phyloP scores from a whole-genome alignment of 768 basidiomycete species.

The Phylloporus sp. region DNA sequence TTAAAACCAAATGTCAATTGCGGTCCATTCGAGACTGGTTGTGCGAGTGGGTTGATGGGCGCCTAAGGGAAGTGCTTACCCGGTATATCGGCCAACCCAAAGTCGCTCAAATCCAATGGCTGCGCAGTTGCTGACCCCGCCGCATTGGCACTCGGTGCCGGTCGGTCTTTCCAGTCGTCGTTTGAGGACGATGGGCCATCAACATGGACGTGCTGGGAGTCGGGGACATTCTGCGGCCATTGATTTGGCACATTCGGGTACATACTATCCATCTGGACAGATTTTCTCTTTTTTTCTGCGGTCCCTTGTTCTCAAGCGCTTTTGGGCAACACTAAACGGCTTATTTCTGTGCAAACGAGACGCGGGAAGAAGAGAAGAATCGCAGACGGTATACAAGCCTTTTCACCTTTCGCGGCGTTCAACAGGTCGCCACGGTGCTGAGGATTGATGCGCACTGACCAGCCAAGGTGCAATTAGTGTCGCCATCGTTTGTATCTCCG shows the following conservation, averaged over 20 bases:
- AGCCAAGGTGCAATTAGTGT: conserved; percentile 23
- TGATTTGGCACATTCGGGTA: conserved; percentile 42
- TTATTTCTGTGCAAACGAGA: conserved; percentile 42
- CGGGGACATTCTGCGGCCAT: conserved; percentile 37
- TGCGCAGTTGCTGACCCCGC: conserved; percentile 30
- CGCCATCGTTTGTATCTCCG: conserved; percentile 27
- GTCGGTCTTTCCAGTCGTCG: conserved; percentile 39
- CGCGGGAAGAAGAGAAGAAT: conserved; percentile 33
- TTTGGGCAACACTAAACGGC: conserved; percentile 40
- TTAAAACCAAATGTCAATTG: conserved; percentile 10
- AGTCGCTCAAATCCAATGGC: conserved; percentile 40
- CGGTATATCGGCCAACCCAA: conserved; percentile 38
- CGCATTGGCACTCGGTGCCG: conserved; percentile 20
- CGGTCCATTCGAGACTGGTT: not conserved
- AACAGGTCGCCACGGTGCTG: conserved; percentile 34
- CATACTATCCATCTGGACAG: conserved; percentile 42
- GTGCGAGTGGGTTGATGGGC: conserved; percentile 19
- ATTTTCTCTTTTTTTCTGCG: conserved; percentile 37
- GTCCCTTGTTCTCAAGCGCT: conserved; percentile 39
- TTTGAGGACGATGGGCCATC: conserved; percentile 27
- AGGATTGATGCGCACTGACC: conserved; percentile 34
- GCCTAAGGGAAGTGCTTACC: conserved; percentile 37
- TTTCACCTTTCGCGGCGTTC: conserved; percentile 36
- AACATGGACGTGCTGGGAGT: conserved; percentile 30
- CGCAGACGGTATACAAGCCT: conserved; percentile 36